Evolutionary conservation across 495 filamentous ascomycete species (phyloP).

Genomic region (Parmelia sp.): DNA sequence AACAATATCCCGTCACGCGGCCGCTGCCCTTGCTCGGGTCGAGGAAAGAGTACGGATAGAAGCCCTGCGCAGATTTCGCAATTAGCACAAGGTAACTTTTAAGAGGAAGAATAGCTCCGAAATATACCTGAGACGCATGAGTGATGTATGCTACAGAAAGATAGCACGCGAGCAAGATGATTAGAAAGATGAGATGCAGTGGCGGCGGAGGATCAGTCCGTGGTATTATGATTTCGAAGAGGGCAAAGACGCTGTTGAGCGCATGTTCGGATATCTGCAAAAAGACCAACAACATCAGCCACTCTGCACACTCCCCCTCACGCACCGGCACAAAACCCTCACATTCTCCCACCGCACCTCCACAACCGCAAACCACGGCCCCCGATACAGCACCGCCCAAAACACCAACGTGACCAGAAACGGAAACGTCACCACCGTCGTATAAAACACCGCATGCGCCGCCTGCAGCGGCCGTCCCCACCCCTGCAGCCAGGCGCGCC

Average conservation of each 20-base stretch:
- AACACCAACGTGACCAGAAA: slow-evolving; percentile 59
- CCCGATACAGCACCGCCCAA: slow-evolving; percentile 42
- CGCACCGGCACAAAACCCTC: background rate
- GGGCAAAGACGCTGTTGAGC: slow-evolving; percentile 63
- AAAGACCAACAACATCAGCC: background rate
- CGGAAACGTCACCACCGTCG: slow-evolving; percentile 60
- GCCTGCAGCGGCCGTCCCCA: slow-evolving; percentile 59
- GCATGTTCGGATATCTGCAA: slow-evolving; percentile 61
- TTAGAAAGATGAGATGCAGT: slow-evolving; percentile 49
- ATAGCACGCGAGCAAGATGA: slow-evolving; percentile 63
- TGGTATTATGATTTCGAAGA: slow-evolving; percentile 65
- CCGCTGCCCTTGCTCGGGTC: slow-evolving; percentile 48
- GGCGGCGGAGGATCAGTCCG: slow-evolving; percentile 52
- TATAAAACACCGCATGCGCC: slow-evolving; percentile 60
- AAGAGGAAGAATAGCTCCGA: too few relatives aligned
- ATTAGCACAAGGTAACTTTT: too few relatives aligned
- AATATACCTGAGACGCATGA: too few relatives aligned
- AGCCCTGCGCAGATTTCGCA: slow-evolving; percentile 59
- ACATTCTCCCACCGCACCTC: slow-evolving; percentile 64
- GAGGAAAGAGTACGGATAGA: slow-evolving; percentile 72
- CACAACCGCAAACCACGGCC: slow-evolving; percentile 43
- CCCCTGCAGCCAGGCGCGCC: slow-evolving; percentile 47
- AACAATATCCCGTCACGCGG: slow-evolving; percentile 43
- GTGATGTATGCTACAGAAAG: slow-evolving; percentile 70
- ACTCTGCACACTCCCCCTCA: background rate